Evolutionary conservation across 139 green algal genomes (phyloP), one percentile per base, ranked within the genome.

Genomic region (Chlamydomonas asymmetrica): DNA sequence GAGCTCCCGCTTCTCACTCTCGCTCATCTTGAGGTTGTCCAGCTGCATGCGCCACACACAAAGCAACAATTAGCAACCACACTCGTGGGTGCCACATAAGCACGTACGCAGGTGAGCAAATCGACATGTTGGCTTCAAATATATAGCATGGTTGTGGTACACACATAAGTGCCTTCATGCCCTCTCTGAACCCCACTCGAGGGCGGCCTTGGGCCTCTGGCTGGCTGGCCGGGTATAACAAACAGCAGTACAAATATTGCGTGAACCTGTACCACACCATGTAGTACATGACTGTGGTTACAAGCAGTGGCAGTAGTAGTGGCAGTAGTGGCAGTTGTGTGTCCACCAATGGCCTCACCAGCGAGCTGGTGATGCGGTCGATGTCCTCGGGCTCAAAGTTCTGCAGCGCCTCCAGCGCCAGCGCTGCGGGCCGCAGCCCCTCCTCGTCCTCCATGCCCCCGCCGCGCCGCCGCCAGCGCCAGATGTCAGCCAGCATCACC

Each of bases 1-100:
- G 71, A 84, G 76, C 57, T 84, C 71, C 4, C 56, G 56, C 60
- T 84, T 84, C n/a, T 84, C 9, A 45, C 31, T 8, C 41, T 84
- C 78, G 2, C 23, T 73, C 57, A 84, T 76, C 49, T 71, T 71
- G 56, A 84, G 78, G 38, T 60, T 74, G 66, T 84, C 78, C 32
- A 84, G 40, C 71, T 81, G 75, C 5, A 16, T 29, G 39, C 0
- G 4, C n/a, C n/a, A n/a, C n/a, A n/a, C n/a, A n/a, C n/a, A n/a
- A n/a, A n/a, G n/a, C n/a, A n/a, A n/a, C n/a, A n/a, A n/a, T n/a
- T n/a, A n/a, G n/a, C n/a, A n/a, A n/a, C n/a, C n/a, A n/a, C n/a
- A n/a, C n/a, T n/a, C n/a, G n/a, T n/a, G n/a, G n/a, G n/a, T n/a
- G n/a, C n/a, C n/a, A n/a, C n/a, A n/a, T n/a, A n/a, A n/a, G n/a